Conservation (phyloP, 73 alveolate species). For the Blepharisma japonicum region DNA sequence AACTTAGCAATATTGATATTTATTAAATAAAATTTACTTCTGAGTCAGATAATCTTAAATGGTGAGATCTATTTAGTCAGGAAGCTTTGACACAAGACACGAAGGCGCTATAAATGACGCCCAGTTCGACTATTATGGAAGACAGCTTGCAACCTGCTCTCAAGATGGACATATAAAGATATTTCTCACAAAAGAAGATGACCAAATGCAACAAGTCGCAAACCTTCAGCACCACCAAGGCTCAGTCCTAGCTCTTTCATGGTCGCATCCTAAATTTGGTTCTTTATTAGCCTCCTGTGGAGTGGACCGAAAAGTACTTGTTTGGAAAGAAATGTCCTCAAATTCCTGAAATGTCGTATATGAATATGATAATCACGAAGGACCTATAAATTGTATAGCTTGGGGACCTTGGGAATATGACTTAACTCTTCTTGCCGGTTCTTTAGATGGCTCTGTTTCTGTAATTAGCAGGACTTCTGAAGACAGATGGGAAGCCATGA, state of each 20-base stretch:
- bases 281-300: constrained; percentile 75
- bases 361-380: constrained; percentile 16
- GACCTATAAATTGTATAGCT: constrained; percentile 39
- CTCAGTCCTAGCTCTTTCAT: constrained; percentile 67
- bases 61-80: neutral
- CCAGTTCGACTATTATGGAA: constrained; percentile 60
- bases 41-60: neutral
- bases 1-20: no score
- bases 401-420: constrained; percentile 85
- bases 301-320: constrained; percentile 67
- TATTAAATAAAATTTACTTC: neutral
- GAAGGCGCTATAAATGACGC: constrained; percentile 50
- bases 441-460: constrained; percentile 59
- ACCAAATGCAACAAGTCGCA: neutral
- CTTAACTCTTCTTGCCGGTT: constrained; percentile 63
- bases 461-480: constrained; percentile 53
- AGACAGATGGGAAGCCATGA: constrained; percentile 38
- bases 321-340: constrained; percentile 54
- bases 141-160: constrained; percentile 42
- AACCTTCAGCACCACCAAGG: constrained; percentile 52
- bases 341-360: constrained; percentile 45
- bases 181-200: constrained; percentile 32
- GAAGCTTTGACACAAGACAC: constrained; percentile 40
- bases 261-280: constrained; percentile 84
- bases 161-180: constrained; percentile 22